Conservation (phyloP, 192 early-diverging fungal species). For the Backusella westeae region DNA sequence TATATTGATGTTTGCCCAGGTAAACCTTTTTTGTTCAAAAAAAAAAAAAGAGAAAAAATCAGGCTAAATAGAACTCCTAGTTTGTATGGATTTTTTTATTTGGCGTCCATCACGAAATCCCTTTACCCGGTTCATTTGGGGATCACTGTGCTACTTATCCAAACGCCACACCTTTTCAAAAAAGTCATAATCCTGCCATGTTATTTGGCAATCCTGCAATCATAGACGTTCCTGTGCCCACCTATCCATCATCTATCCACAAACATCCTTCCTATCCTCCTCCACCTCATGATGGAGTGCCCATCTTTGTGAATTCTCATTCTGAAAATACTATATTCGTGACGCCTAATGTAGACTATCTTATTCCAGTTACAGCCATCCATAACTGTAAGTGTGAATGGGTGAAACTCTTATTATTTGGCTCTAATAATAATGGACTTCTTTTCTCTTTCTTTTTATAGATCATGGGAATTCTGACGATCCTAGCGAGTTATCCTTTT, state of each 20-base stretch:
- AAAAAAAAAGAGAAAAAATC: background rate
- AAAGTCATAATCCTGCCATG: background rate
- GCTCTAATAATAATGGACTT: constrained; percentile 33
- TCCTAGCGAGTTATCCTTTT: constrained; percentile 88
- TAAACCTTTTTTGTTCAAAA: constrained; percentile 8
- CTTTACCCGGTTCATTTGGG: background rate
- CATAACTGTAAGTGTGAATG: constrained; percentile 15
- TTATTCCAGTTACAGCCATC: constrained; percentile 49
- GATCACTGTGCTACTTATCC: background rate
- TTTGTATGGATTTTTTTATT: constrained; percentile 22
- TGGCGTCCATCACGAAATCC: constrained; percentile 9
- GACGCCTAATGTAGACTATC: constrained; percentile 38
- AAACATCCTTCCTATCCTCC: background rate
- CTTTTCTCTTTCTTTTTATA: constrained; percentile 8
- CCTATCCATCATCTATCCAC: background rate
- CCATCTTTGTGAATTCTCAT: background rate
- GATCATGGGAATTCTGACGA: constrained; percentile 89
- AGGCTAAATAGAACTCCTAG: background rate
- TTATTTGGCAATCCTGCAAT: background rate
- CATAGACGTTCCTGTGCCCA: background rate
- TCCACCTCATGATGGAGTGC: background rate
- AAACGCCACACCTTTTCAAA: background rate
- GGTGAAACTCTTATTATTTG: constrained; percentile 48
- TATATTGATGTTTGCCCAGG: constrained; percentile 33
- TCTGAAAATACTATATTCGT: background rate